Evolutionary conservation across 768 basidiomycete species (phyloP).

Genomic region (Macrolepiota dolichaula): DNA sequence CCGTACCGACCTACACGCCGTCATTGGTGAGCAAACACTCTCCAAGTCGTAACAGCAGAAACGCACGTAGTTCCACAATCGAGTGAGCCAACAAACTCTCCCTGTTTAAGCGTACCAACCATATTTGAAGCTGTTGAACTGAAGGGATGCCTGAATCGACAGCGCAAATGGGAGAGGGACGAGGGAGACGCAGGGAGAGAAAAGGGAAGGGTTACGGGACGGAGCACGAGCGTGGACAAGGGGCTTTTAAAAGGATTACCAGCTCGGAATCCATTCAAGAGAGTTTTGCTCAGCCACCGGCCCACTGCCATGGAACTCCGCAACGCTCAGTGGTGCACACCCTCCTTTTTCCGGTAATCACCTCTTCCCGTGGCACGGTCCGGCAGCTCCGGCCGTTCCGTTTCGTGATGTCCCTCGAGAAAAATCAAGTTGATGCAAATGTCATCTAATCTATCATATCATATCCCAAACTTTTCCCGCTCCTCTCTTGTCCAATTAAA

Average conservation of each 20-base stretch:
- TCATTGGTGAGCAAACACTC: background rate
- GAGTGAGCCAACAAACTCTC: conserved; percentile 87
- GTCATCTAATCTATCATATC: conserved; percentile 14
- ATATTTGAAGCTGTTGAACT: conserved; percentile 12
- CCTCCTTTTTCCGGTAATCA: conserved; percentile 2
- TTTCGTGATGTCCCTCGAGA: background rate
- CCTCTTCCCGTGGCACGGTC: background rate
- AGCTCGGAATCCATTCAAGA: conserved; percentile 13
- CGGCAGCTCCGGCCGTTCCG: background rate
- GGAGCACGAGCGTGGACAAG: background rate
- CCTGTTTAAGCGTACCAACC: conserved; percentile 42
- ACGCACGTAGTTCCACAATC: conserved; percentile 95
- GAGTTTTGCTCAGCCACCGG: conserved; percentile 3
- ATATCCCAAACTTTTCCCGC: conserved; percentile 38
- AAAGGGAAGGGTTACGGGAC: background rate
- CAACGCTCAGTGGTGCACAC: background rate
- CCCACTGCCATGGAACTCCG: conserved; percentile 9
- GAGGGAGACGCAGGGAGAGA: conserved; percentile 11
- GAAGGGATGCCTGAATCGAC: background rate
- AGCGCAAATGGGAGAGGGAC: conserved; percentile 10
- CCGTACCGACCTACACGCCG: conserved; percentile 65
- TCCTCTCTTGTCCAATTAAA: conserved; percentile 61
- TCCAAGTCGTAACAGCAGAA: background rate
- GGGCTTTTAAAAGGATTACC: conserved; percentile 14
- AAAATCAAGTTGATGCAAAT: background rate